Base-by-base conservation (phyloP, 805 yeast species). In the Metschnikowia koreensis region DNA sequence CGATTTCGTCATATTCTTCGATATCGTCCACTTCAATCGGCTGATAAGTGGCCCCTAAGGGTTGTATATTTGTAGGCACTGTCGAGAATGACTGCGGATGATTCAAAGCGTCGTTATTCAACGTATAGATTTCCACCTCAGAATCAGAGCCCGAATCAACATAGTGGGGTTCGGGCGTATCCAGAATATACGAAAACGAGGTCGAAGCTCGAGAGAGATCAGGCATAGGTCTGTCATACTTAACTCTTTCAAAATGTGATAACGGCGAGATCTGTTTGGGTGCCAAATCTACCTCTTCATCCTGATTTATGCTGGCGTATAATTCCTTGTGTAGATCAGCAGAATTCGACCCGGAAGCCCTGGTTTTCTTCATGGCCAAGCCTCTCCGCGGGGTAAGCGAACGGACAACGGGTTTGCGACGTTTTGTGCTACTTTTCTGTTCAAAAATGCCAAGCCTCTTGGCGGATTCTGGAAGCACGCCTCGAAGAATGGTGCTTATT, bases 381-480 rank as follows among this genome's bases (percentile, higher is more conserved):
- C 79, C 79, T 50, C 64, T 70, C 41, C 77, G 59, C 27, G 65
- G 58, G 36, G 64, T 65, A 7, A 49, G 6, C 7, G 50, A 44
- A 10, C 50, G 47, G 2, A 15, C 15, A 6, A 47, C 26, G 10
- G 33, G 41, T 27, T 38, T 51, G 16, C 36, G 40, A 15, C 51
- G 55, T 36, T 39, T 57, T 10, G 16, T 31, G 27, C 55, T 51
- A 44, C 62, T 22, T 6, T 29, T 45, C 22, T 44, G 47, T 10
- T 50, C 52, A 33, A 59, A 70, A 12, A 65, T 55, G 6, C 57
- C 61, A 8, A 71, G 56, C 22, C 74, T 52, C 50, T 68, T 72
- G 5, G 75, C 71, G 3, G 76, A 73, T 47, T 72, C 77, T 0
- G 78, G 78, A 12, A 73, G 58, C 1, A 67, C 70, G 0, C 78